Base-by-base conservation (phyloP, 2,329 filamentous ascomycete genomes). In the Colletotrichum spaethianum region DNA sequence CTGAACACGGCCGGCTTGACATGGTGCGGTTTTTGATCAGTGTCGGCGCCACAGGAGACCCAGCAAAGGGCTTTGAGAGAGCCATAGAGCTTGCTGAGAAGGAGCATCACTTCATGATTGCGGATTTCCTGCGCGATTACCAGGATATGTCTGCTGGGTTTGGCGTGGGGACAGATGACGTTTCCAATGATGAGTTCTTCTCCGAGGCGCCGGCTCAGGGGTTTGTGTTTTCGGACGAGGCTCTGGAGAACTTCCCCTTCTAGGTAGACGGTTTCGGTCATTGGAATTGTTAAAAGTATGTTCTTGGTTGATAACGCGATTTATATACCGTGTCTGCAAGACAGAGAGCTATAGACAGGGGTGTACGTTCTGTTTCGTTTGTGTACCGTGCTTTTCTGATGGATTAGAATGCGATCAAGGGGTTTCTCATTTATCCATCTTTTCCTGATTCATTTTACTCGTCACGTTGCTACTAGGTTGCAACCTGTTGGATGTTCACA, bases 1-100 rank as follows among this genome's bases (percentile, higher is more conserved):
- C 64, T 3, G 64, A 62, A 2, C 33, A 53, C 4, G 64, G 64
- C 18, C 42, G 56, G 2, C 1, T 67, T 14, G 56, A 67, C 4
- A 62, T 62, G 56, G 42, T 67, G 0, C 6, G 31, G 16, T 38
- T 62, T 14, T 9, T 67, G n/a, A 20, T 67, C 4, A 18, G 33
- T 1, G 14, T 4, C n/a, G 48, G 38, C 14, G 48, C 36, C 0
- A 31, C 18, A 42, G 23, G 26, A 9, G 26, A 55, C 4, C 5
- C 12, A 0, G 38, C 23, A 14, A 48, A 9, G 4, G 59, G 62
- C 0, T 64, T 64, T 12, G 9, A 20, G 3, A 36, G 26, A 8
- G 50, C 62, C 0, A 48, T 64, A 20, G 36, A 64, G 4, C 62
- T 64, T 1, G 50, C 62, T 4, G 12, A 56, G 5, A 11, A 9